These are phyloP conservation scores for Scutellaria galericulata DNA, from an alignment of 257 asterid species.

Conservation along the genomic window DNA sequence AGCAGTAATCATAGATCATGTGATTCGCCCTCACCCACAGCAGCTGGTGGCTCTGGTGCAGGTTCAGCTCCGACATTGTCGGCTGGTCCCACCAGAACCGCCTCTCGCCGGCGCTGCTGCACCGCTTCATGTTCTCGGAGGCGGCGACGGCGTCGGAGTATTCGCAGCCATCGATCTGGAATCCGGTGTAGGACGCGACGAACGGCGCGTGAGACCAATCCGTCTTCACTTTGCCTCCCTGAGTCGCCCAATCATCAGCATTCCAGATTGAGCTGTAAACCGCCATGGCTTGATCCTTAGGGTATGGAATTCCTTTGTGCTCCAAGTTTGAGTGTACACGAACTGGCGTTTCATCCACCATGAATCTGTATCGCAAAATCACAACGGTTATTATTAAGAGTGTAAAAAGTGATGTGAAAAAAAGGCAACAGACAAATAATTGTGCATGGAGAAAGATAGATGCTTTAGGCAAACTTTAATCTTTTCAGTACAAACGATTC, in stretches of 20 bases:
- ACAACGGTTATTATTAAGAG: background rate
- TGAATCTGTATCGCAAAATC: constrained; percentile 50
- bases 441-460: constrained; percentile 28
- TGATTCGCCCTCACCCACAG: constrained; percentile 84
- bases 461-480: constrained; percentile 27
- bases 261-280: constrained; percentile 92
- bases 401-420: background rate
- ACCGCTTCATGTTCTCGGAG: constrained; percentile 46
- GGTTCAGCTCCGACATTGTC: constrained; percentile 58
- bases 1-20: constrained; percentile 80
- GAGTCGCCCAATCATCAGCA: constrained; percentile 97
- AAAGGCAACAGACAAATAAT: background rate
- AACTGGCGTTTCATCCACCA: constrained; percentile 86
- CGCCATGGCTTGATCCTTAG: constrained; percentile 87
- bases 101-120: constrained; percentile 53
- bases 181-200: constrained; percentile 67
- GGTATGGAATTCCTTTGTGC: constrained; percentile 76
- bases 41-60: constrained; percentile 92
- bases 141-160: constrained; percentile 56
- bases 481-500: constrained; percentile 34
- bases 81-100: constrained; percentile 87
- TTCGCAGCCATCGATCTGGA: constrained; percentile 66
- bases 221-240: constrained; percentile 84
- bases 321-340: constrained; percentile 80
- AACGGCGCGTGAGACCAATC: constrained; percentile 92